Evolutionary conservation across 1,139 yeast genomes (phyloP).

Genomic region (Arxiozyma heterogenica): DNA sequence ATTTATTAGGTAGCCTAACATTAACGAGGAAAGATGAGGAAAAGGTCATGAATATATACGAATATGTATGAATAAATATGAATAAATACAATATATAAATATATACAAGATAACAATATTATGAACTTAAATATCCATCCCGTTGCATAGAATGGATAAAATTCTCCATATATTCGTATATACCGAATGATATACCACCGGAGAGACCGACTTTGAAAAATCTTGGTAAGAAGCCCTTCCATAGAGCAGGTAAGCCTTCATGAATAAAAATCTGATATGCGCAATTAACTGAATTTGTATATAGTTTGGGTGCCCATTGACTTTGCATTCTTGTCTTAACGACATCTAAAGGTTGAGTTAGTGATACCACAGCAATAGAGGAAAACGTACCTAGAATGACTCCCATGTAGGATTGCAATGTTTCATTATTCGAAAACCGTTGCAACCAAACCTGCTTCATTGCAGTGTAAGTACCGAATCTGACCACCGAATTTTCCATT

Average conservation of each 20-base stretch:
- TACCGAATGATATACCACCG: conserved; percentile 68
- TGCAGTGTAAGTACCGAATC: conserved; percentile 76
- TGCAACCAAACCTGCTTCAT: conserved; percentile 54
- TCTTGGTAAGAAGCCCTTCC: conserved; percentile 77
- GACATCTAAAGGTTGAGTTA: conserved; percentile 89
- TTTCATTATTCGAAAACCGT: conserved; percentile 37
- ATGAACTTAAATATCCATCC: conserved; percentile 14
- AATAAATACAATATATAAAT: conserved; percentile 1
- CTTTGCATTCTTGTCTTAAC: conserved; percentile 84
- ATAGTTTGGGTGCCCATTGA: conserved; percentile 43
- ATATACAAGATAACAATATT: conserved; percentile 1
- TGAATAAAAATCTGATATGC: conserved; percentile 60
- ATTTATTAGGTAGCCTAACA: conserved; percentile 57
- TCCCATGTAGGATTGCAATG: conserved; percentile 36
- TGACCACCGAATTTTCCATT: conserved; percentile 65
- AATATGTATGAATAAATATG: background rate
- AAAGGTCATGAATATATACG: background rate
- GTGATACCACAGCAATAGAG: conserved; percentile 57
- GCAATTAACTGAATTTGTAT: conserved; percentile 60
- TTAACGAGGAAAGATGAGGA: conserved; percentile 28
- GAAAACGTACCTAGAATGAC: conserved; percentile 49
- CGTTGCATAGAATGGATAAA: conserved; percentile 16
- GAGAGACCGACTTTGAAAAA: conserved; percentile 67
- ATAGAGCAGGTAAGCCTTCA: conserved; percentile 57
- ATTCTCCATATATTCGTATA: conserved; percentile 54